Base-by-base conservation (phyloP, 192 early-diverging fungal genomes). In the Backusella tuberculispora region DNA sequence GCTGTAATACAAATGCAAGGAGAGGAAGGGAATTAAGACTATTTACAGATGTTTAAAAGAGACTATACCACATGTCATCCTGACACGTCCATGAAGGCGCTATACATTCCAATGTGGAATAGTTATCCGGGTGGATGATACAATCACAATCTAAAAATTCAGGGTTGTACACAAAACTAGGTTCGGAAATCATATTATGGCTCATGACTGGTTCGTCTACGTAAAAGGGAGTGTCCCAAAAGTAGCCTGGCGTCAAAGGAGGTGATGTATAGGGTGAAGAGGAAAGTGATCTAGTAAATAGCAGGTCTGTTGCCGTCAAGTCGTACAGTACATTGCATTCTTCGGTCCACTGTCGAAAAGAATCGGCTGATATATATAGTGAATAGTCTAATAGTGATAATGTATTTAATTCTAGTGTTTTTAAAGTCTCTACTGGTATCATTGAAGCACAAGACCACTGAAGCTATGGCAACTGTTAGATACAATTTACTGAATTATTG, bases 1-100 rank as follows among this genome's bases (percentile, higher is more conserved):
- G 53, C 26, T 60, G 53, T 60, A 60, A 60, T 60, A 60, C 53
- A 60, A 60, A 60, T 60, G 53, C 53, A 60, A 60, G 53, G 53
- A 60, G 53, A 24, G 53, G 26, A 60, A 60, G 53, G 21, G 24
- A 60, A 60, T 24, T 24, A 26, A 26, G 53, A 60, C 19, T 60
- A 60, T 60, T 14, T 60, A 60, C 53, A 60, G 53, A 60, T 60
- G 24, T 60, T 60, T 60, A 60, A 60, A 60, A 60, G 53, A 60
- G 10, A 60, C 26, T 60, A 60, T 60, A 26, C 53, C 53, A 60
- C 53, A 60, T 60, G 53, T 60, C 53, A 24, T 26, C 53, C 53
- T 60, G 53, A 26, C 53, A 26, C 21, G 26, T 60, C 53, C 53
- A 60, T 60, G 53, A 26, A 60, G 53, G 21, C 26, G 53, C 21